Evolutionary conservation across 1,284 basidiomycete species (phyloP), one percentile per base, ranked within the genome.

Genomic region (Puccinia triticina): DNA sequence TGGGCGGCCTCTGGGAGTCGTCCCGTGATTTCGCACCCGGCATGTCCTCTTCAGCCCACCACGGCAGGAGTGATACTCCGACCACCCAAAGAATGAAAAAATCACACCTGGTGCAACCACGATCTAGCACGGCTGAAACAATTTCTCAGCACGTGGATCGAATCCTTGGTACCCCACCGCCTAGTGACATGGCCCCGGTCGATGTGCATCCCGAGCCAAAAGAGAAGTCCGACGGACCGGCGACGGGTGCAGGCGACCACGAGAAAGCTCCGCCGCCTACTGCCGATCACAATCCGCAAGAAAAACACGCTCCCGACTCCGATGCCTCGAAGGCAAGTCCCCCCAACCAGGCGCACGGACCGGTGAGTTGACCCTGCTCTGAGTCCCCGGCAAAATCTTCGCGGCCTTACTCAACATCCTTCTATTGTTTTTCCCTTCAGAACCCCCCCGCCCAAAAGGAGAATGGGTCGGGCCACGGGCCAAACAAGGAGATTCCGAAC

Each of bases 1-100:
- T 66, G 29, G 64, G 64, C 34, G 37, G 64, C 32, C 59, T 32
- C 59, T 61, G 57, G 57, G 57, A 59, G 61, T 64, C 34, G 16
- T 64, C 61, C 5, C 34, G 26, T 29, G n/a, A n/a, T n/a, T n/a
- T n/a, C n/a, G 61, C 61, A 16, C 32, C 23, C 64, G 34, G 34
- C 4, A 4, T 61, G 29, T 43, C 64, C 34, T 23, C 12, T 23
- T 66, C 64, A 43, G 64, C 21, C 12, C 64, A 23, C 4, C 64
- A 40, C 64, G 61, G 26, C 16, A 26, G 26, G 57, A 64, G 26
- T 37, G 12, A 16, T 21, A 18, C n/a, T 12, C 18, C 64, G 32
- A 32, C 12, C 34, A 23, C 16, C 21, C 34, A 14, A 43, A 32
- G 64, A 43, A 43, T n/a, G 2, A 66, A 40, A 37, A 40, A n/a